Evolutionary conservation across 805 yeast genomes (phyloP).

Genomic region (Danielozyma ontarioensis): DNA sequence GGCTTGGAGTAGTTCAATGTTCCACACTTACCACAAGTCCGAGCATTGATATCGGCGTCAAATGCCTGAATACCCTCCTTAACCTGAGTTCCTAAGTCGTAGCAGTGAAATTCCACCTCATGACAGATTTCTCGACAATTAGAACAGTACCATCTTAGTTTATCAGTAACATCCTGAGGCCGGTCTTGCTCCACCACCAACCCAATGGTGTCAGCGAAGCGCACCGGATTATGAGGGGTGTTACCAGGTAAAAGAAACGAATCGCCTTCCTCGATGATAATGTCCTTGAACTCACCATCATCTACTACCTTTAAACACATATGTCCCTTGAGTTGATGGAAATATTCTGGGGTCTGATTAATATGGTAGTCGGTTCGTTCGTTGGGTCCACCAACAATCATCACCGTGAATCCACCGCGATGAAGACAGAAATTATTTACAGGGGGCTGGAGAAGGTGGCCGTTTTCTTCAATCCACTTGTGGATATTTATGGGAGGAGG

Average conservation of each 20-base stretch:
- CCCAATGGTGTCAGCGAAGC: conserved; percentile 83
- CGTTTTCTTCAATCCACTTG: conserved; percentile 77
- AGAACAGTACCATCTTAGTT: conserved; percentile 83
- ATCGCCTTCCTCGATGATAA: conserved; percentile 77
- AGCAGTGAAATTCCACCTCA: conserved; percentile 67
- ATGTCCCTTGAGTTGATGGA: conserved; percentile 78
- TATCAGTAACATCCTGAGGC: conserved; percentile 65
- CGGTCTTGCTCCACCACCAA: conserved; percentile 90
- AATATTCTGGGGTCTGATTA: conserved; percentile 93
- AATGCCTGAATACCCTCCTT: conserved; percentile 73
- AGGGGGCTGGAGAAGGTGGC: conserved; percentile 78
- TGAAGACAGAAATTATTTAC: conserved; percentile 89
- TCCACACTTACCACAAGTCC: conserved; percentile 76
- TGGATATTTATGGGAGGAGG: conserved; percentile 70
- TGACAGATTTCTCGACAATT: conserved; percentile 61
- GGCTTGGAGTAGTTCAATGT: conserved; percentile 67
- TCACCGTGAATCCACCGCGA: conserved; percentile 87
- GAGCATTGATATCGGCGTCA: conserved; percentile 53
- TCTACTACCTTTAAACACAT: conserved; percentile 80
- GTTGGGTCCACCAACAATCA: conserved; percentile 96
- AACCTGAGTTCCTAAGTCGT: conserved; percentile 85
- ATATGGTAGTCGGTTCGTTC: conserved; percentile 90
- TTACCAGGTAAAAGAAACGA: conserved; percentile 83
- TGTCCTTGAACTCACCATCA: conserved; percentile 65
- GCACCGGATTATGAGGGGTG: conserved; percentile 84